Percentiles rank a stretch among this genome's conserved stretches.
phyloP scores from a whole-genome alignment of 495 filamentous ascomycete species.

The Penicillium egyptiacum region DNA sequence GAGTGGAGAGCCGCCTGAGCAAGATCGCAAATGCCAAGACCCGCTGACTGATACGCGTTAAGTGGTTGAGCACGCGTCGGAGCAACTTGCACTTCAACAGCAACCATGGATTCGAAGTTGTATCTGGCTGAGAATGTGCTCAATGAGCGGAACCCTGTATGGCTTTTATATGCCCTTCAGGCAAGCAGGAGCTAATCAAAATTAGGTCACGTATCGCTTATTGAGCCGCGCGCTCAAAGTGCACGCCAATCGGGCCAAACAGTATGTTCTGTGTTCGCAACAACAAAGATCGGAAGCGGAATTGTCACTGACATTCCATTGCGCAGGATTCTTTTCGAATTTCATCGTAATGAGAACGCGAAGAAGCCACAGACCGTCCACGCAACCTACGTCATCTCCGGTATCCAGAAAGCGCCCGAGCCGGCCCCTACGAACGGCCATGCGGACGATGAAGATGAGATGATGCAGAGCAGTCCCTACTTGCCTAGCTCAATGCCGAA shows the following conservation, averaged over 20 bases:
- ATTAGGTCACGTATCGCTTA: slow-evolving; percentile 79
- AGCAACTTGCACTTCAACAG: slow-evolving; percentile 16
- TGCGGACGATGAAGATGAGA: slow-evolving; percentile 61
- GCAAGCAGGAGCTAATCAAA: slow-evolving; percentile 2
- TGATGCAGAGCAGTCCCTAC: slow-evolving; percentile 71
- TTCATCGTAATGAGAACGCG: slow-evolving; percentile 73
- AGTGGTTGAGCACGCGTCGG: slow-evolving; percentile 47
- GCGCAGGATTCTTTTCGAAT: slow-evolving; percentile 87
- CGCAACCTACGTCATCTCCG: slow-evolving; percentile 85
- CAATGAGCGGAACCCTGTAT: slow-evolving; percentile 71
- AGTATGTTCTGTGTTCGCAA: slow-evolving; percentile 48
- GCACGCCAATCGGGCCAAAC: slow-evolving; percentile 79
- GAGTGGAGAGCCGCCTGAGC: slow-evolving; percentile 16
- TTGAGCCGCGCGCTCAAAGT: slow-evolving; percentile 77
- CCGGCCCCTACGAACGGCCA: slow-evolving; percentile 32
- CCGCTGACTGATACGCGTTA: slow-evolving; percentile 53
- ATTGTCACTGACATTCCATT: slow-evolving; percentile 1
- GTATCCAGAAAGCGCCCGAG: slow-evolving; percentile 47
- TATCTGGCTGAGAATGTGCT: slow-evolving; percentile 76
- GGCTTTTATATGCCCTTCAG: slow-evolving; percentile 23
- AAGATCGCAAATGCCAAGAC: slow-evolving; percentile 38
- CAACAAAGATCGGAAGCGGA: background rate
- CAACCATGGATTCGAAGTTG: slow-evolving; percentile 56
- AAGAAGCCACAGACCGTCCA: slow-evolving; percentile 72
- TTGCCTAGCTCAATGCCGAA: slow-evolving; percentile 60